These are phyloP conservation scores for Phaeotremella skinneri DNA, from an alignment of 768 basidiomycete species.

Conservation along the genomic window DNA sequence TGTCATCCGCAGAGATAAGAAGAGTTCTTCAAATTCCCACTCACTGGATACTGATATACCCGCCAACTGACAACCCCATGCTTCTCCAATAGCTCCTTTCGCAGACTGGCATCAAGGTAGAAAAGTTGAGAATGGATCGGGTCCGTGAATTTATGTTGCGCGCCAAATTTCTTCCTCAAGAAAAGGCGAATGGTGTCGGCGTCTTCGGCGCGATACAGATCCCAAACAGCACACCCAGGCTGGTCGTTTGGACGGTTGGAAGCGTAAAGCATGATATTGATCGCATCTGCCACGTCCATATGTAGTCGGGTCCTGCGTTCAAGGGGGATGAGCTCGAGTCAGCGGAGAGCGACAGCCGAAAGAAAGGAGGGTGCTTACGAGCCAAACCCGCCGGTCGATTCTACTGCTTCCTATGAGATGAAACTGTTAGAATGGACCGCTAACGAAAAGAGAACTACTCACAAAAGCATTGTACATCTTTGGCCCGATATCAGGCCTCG, in stretches of 20 bases:
- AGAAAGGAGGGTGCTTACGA: conserved; percentile 6
- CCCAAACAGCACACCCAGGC: conserved; percentile 82
- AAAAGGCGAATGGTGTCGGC: conserved; percentile 73
- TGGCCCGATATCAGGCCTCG: conserved; percentile 60
- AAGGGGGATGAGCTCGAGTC: not conserved
- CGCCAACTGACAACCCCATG: conserved; percentile 73
- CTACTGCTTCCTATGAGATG: conserved; percentile 13
- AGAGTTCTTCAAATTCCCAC: conserved; percentile 10
- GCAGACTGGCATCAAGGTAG: conserved; percentile 70
- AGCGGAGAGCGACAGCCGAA: not conserved
- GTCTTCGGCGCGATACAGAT: conserved; percentile 79
- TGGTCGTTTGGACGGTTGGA: conserved; percentile 58
- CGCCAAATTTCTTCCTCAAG: conserved; percentile 61
- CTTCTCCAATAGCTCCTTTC: conserved; percentile 66
- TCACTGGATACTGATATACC: conserved; percentile 78
- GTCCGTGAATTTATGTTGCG: conserved; percentile 55
- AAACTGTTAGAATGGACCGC: not conserved
- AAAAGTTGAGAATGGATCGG: conserved; percentile 89
- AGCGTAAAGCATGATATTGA: conserved; percentile 86
- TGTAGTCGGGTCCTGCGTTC: conserved; percentile 67
- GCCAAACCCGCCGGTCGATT: conserved; percentile 21
- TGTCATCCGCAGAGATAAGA: not conserved
- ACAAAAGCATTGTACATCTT: conserved; percentile 89
- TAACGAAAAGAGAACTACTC: conserved; percentile 13
- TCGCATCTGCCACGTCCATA: conserved; percentile 88